These are phyloP conservation scores for Tilletia indica DNA, from an alignment of 1,284 basidiomycete species.

Conservation along the genomic window DNA sequence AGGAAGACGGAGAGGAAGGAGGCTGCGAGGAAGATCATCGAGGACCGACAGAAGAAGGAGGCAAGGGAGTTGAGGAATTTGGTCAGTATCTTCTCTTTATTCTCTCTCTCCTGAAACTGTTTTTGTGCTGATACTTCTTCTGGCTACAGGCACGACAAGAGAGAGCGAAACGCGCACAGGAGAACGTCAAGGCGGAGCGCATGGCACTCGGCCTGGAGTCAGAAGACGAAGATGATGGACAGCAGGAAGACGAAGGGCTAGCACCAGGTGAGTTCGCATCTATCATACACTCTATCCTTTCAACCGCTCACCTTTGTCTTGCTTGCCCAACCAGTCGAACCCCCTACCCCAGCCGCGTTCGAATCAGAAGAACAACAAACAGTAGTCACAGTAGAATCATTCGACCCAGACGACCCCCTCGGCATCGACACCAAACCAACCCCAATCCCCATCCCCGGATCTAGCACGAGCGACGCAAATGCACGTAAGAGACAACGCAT, in stretches of 20 bases:
- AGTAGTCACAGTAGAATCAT: background rate
- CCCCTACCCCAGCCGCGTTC: background rate
- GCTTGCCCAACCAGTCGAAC: background rate
- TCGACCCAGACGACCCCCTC: slow-evolving; percentile 16
- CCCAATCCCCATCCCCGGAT: background rate
- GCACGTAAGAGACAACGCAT: background rate
- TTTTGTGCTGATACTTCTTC: background rate
- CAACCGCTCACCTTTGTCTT: background rate
- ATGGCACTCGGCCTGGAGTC: slow-evolving; percentile 31
- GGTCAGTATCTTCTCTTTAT: background rate
- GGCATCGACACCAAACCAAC: background rate
- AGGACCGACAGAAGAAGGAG: slow-evolving; percentile 23
- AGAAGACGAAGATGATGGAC: slow-evolving; percentile 36
- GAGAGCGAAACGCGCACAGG: slow-evolving; percentile 23
- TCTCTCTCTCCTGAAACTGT: background rate
- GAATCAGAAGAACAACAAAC: slow-evolving; percentile 15
- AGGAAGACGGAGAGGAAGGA: slow-evolving; percentile 45
- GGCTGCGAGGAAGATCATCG: slow-evolving; percentile 27
- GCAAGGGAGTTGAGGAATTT: background rate
- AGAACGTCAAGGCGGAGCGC: slow-evolving; percentile 42
- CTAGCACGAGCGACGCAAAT: background rate
- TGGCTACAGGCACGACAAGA: slow-evolving; percentile 28
- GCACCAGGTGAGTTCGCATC: background rate
- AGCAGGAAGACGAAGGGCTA: slow-evolving; percentile 27
- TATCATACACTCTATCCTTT: background rate